Evolutionary conservation across 2,329 filamentous ascomycete species (phyloP), one percentile per base, ranked within the genome.

Genomic region (Ophiosphaerella korrae): DNA sequence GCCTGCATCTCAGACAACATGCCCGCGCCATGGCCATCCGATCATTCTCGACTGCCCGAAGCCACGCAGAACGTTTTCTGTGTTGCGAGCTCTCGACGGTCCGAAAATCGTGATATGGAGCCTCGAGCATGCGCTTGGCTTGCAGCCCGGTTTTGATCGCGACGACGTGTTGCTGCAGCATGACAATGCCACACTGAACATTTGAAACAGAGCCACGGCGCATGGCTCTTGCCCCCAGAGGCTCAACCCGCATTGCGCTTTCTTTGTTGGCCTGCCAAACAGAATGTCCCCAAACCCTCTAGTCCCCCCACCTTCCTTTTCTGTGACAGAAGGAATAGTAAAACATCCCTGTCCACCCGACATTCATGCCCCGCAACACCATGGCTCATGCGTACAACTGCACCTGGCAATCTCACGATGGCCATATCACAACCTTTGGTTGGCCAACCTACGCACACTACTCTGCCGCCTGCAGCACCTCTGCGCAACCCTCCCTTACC

Each of bases 311-410:
- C 68, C 66, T 64, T 67, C 59, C 67, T 60, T 56, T 66, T 63
- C 47, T 43, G 58, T 58, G 58, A 58, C 50, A 55, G 42, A 39
- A 48, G 36, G 43, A 45, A 52, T 52, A 38, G n/a, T 48, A 51
- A 41, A 42, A 39, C 48, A 59, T 53, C 63, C 64, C 60, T 65
- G 61, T 56, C 56, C 34, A 42, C 45, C 50, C 49, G 50, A 55
- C 47, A 24, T 42, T 57, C 39, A 48, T 53, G 56, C 66, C 66
- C 64, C 66, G 62, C 67, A 68, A 68, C 67, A 69, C 66, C 66
- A 70, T 51, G 55, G 23, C 45, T 38, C 37, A 41, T 44, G 41
- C 45, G 37, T 51, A 37, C 51, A 26, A 45, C 50, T 26, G 35
- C 39, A 37, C 50, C 48, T 55, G 51, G 52, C 57, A 50, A 38